Conservation (phyloP, 805 yeast genomes). For the Naumovozyma dairenensis region DNA sequence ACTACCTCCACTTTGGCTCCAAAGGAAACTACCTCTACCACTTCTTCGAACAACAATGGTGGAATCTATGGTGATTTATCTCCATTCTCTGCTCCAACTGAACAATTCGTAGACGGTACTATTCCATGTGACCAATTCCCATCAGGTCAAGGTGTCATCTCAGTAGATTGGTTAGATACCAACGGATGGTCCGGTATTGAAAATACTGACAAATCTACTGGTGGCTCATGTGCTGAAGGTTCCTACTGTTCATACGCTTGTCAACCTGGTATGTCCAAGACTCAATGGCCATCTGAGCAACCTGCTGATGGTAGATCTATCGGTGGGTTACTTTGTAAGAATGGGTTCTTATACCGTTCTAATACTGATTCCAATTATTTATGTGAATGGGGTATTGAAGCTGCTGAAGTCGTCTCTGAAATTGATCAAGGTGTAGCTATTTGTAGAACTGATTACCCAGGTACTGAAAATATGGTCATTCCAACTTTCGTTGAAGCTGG, state of each 20-base stretch:
- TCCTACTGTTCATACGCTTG: constrained; percentile 96
- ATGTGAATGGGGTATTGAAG: constrained; percentile 81
- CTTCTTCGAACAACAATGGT: constrained; percentile 29
- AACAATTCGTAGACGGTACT: constrained; percentile 60
- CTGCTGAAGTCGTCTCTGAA: constrained; percentile 63
- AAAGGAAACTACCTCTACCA: constrained; percentile 21
- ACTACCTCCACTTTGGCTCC: constrained; percentile 9
- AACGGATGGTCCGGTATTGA: constrained; percentile 41
- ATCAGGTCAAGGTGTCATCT: constrained; percentile 61
- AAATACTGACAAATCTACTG: constrained; percentile 44
- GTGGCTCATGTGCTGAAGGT: constrained; percentile 71
- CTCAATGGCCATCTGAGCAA: constrained; percentile 91
- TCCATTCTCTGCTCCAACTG: constrained; percentile 47
- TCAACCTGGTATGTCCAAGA: constrained; percentile 98
- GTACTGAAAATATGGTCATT: constrained; percentile 96
- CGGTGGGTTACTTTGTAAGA: constrained; percentile 85
- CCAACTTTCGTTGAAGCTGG: constrained; percentile 82
- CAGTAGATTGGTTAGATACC: constrained; percentile 45
- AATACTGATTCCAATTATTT: constrained; percentile 59
- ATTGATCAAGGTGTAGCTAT: constrained; percentile 65
- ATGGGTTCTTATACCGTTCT: constrained; percentile 78
- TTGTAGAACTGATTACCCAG: constrained; percentile 99
- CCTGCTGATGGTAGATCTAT: constrained; percentile 87
- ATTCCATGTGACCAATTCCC: constrained; percentile 62
- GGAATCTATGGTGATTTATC: constrained; percentile 49